Base-by-base conservation (phyloP, 2,329 filamentous ascomycete genomes). In the Neonectria ditissima region DNA sequence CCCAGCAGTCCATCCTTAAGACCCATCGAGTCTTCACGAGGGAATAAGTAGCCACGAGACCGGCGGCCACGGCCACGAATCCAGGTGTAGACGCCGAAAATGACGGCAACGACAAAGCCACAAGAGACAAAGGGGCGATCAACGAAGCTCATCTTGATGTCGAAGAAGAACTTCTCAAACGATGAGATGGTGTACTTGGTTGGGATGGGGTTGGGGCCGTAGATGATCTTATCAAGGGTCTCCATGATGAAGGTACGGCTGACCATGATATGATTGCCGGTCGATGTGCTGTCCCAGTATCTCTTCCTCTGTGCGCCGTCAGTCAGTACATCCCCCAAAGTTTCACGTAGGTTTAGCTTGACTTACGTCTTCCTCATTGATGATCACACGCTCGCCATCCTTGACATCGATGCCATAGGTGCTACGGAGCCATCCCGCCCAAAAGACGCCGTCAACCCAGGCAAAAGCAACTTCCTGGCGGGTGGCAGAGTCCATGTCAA, bases 371-470 rank as follows among this genome's bases (percentile, higher is more conserved):
- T 98, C 93, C 73, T 99, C 96, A 71, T 97, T 97, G 80, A 99
- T 96, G 63, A 99, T 91, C 59, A 99, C 92, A 66, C 93, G 89
- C 78, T 98, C 96, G 51, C 95, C 94, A 66, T 96, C 90, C 75
- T 87, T 90, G 65, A 96, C 90, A 72, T 97, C 92, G 70, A 98
- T 91, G 58, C 95, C 95, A 75, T 97, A 99, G 0, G 95, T 97
- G n/a, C 91, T 94, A 70, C 91, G 87, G 68, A 99, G 89, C 96
- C 96, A 99, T 66, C 95, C 88, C 79, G 98, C 94, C 96, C 96
- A 99, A 79, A 98, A 98, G 8, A 93, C 88, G 54, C 94, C 94
- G 76, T 99, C 96, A 13, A 98, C 93, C 96, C 96, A 99, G 13
- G 96, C 96, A 79, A 99, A 99, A 9, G 89, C 88, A 44, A 98